These are phyloP conservation scores for Ustilaginoidea virens DNA, from an alignment of 2,329 filamentous ascomycete genomes.

Conservation along the genomic window DNA sequence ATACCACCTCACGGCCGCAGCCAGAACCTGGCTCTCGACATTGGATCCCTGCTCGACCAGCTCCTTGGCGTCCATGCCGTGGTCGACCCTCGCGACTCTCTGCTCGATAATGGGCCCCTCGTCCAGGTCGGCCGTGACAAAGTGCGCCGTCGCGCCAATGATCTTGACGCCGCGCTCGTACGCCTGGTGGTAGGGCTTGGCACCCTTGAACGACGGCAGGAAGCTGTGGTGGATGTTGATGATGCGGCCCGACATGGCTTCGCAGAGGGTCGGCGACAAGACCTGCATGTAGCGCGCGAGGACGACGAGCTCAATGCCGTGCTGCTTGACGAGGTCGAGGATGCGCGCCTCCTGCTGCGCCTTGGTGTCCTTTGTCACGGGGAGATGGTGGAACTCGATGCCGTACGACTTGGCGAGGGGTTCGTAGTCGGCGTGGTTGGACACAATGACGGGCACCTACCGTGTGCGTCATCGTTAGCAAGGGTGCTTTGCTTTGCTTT, in stretches of 20 bases:
- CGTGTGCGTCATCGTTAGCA: too few species aligned
- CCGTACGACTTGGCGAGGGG: conserved; percentile 56
- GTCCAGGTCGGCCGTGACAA: conserved; percentile 71
- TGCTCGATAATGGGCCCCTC: conserved; percentile 85
- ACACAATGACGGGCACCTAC: conserved; percentile 56
- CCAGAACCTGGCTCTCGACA: conserved; percentile 70
- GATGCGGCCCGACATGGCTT: conserved; percentile 69
- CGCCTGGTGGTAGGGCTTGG: conserved; percentile 78
- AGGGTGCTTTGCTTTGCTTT: too few species aligned
- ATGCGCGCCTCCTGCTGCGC: conserved; percentile 55
- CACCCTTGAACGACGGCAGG: conserved; percentile 76
- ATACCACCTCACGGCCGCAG: conserved; percentile 72
- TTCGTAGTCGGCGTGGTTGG: conserved; percentile 64
- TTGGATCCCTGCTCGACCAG: conserved; percentile 69
- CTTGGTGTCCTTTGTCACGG: conserved; percentile 68
- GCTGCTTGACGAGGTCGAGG: conserved; percentile 50
- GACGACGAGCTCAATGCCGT: conserved; percentile 64
- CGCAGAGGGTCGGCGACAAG: conserved; percentile 56
- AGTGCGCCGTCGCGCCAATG: conserved; percentile 73
- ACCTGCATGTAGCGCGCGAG: conserved; percentile 83
- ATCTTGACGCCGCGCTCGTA: conserved; percentile 81
- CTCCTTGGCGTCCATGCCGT: conserved; percentile 60
- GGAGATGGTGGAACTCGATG: conserved; percentile 67
- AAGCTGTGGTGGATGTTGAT: conserved; percentile 90
- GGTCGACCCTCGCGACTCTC: conserved; percentile 61